Evolutionary conservation across 441 rosid genomes (phyloP), one percentile per base, ranked within the genome.

Genomic region (Gossypium trilobum): DNA sequence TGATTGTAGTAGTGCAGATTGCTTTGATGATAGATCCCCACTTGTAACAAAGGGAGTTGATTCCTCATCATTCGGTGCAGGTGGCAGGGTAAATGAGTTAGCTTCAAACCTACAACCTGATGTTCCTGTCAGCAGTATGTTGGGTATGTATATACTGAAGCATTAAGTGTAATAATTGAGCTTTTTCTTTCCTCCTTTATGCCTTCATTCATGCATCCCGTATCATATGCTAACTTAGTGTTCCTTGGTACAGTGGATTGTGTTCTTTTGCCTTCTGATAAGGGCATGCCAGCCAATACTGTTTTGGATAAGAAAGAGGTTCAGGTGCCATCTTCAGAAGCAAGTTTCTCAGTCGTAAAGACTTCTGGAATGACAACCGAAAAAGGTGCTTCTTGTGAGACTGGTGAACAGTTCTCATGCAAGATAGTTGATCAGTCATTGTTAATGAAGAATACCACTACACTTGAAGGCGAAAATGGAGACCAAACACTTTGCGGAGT

Each of bases 111-210:
- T 80, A 67, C 75, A 73, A 50, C 70, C 81, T 29, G 80, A 81
- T 81, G 62, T 80, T 74, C 54, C 71, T 76, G 70, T 74, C 75
- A 58, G 58, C 13, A 74, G 75, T 29, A 80, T 80, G 58, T 77
- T 83, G 75, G 89, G 96, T 92, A 74, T 73, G 29, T 78, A 27
- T 55, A 72, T 51, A 73, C 20, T 42, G 66, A 76, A 62, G 44
- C 20, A 33, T 46, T 46, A 59, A 64, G 54, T 72, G 51, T 57
- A 11, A 5, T 7, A 54, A 19, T 58, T 75, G 46, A 33, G 33
- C 54, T 56, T 51, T 61, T 77, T 8, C 46, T 71, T 1, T 59
- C 57, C 67, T 27, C 54, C 54, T 46, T 50, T 59, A 75, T 54
- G 33, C 54, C 33, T 55, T 52, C 17, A 39, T 71, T 52, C 14